These are phyloP conservation scores for Candida maltosa DNA, from an alignment of 805 yeast genomes.

Conservation along the genomic window DNA sequence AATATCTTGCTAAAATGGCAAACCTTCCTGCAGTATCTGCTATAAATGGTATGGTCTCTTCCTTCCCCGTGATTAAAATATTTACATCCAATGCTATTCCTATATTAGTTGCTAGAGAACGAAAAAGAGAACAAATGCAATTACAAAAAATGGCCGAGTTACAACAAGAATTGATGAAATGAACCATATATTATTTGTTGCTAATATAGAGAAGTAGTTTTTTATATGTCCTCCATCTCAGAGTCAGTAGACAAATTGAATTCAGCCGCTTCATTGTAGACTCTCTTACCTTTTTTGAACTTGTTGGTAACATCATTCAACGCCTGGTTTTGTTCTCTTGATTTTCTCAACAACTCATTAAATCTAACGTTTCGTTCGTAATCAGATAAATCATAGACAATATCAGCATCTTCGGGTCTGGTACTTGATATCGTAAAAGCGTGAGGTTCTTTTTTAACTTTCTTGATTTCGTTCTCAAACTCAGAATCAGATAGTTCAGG, in stretches of 20 bases:
- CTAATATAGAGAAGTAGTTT: background rate
- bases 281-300: background rate
- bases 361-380: conserved; percentile 17
- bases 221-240: conserved; percentile 14
- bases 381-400: conserved; percentile 19
- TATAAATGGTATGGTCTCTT: conserved; percentile 53
- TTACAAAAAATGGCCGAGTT: background rate
- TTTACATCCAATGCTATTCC: conserved; percentile 64
- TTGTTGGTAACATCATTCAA: background rate
- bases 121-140: conserved; percentile 8
- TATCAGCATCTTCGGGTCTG: conserved; percentile 13
- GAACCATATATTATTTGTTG: background rate
- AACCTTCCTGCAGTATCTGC: conserved; percentile 57
- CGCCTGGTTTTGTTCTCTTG: background rate
- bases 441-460: too few relatives aligned
- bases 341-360: conserved; percentile 11
- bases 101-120: conserved; percentile 45
- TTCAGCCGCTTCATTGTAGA: conserved; percentile 10
- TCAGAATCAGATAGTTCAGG: too few relatives aligned
- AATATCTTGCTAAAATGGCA: conserved; percentile 51
- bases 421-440: background rate
- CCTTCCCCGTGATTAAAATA: conserved; percentile 55
- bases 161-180: background rate
- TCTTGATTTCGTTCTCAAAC: too few relatives aligned
- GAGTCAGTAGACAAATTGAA: conserved; percentile 13